These are phyloP conservation scores for Suillus cothurnatus DNA, from an alignment of 768 basidiomycete species.

Conservation along the genomic window DNA sequence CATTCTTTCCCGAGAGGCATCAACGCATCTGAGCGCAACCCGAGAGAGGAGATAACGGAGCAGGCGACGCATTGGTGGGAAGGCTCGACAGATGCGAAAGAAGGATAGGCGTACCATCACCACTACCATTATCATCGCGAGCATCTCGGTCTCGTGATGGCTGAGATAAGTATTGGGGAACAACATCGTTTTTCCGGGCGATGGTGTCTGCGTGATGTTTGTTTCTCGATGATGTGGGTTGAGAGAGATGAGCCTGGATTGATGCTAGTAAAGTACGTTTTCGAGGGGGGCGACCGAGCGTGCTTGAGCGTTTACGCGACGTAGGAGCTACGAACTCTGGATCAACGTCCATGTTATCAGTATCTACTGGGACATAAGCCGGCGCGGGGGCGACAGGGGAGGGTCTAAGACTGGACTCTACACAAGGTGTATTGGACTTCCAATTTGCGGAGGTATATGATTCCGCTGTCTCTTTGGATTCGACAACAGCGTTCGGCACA, in stretches of 20 bases:
- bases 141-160: neutral
- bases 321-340: slow-evolving; percentile 19
- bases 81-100: slow-evolving; percentile 10
- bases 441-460: neutral
- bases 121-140: neutral
- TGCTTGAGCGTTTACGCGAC: slow-evolving; percentile 24
- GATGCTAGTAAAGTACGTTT: slow-evolving; percentile 48
- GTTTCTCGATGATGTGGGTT: slow-evolving; percentile 8
- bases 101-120: neutral
- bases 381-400: neutral
- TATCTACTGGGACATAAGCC: slow-evolving; percentile 2
- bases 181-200: neutral
- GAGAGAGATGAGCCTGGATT: slow-evolving; percentile 48
- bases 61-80: neutral
- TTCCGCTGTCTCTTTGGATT: neutral
- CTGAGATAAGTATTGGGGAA: neutral
- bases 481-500: neutral
- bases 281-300: slow-evolving; percentile 29
- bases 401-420: neutral
- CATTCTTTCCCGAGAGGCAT: neutral
- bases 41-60: neutral
- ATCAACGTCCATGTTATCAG: slow-evolving; percentile 12
- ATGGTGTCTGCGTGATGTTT: neutral
- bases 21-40: too few relatives aligned
- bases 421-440: neutral